phyloP scores from a whole-genome alignment of 1,139 yeast genomes.

The Lodderomyces margitis region DNA sequence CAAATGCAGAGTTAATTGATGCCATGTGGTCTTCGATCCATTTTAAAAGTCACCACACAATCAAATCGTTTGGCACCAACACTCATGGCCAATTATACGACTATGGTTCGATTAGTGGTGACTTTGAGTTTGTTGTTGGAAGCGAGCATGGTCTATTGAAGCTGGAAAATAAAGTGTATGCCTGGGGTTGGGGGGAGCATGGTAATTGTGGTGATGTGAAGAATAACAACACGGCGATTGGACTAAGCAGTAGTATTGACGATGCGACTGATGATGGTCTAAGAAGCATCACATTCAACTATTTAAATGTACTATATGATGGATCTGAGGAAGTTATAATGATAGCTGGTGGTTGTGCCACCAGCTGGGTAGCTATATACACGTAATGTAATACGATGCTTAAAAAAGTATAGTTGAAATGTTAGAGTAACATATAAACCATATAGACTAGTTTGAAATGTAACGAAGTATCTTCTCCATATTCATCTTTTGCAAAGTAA shows the following conservation, averaged over 20 bases:
- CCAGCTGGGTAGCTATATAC: conserved; percentile 46
- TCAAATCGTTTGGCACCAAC: conserved; percentile 67
- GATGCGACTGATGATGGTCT: conserved; percentile 16
- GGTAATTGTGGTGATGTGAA: conserved; percentile 76
- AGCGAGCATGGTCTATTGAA: conserved; percentile 78
- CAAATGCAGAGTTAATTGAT: conserved; percentile 19
- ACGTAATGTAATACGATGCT: too few species aligned
- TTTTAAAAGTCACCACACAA: conserved; percentile 22
- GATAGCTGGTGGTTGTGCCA: conserved; percentile 44
- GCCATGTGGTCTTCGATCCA: conserved; percentile 88
- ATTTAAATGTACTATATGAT: conserved; percentile 34
- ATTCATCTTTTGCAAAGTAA: conserved; percentile 56
- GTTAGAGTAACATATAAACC: too few species aligned
- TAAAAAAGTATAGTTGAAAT: too few species aligned
- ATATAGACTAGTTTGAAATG: too few species aligned
- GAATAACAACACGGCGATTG: conserved; percentile 10
- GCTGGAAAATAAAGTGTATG: conserved; percentile 36
- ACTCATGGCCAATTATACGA: conserved; percentile 66
- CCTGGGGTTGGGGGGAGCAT: conserved; percentile 99
- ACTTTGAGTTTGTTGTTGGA: conserved; percentile 42
- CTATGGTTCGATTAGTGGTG: conserved; percentile 13
- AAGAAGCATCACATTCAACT: conserved; percentile 37
- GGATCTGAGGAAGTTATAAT: conserved; percentile 18
- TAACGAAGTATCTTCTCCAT: conserved; percentile 79
- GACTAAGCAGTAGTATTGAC: background rate